Percentiles rank a stretch among this genome's conserved stretches.
These are phyloP conservation scores for Haplosporangium gracile DNA, from an alignment of 192 early-diverging fungal species.

Conservation along the genomic window DNA sequence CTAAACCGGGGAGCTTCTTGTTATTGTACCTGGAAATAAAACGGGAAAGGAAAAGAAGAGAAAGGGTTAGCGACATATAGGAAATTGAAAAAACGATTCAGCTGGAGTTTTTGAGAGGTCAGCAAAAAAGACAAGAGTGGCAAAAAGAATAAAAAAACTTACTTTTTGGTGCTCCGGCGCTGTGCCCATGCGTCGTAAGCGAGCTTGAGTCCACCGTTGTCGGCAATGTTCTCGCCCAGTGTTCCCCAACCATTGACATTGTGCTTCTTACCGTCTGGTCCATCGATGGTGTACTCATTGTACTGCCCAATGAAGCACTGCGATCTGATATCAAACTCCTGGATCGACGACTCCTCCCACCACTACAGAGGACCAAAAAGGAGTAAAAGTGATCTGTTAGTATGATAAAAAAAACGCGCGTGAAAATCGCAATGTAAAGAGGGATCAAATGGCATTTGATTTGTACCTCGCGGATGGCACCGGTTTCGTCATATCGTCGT, in stretches of 20 bases:
- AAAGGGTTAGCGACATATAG: not conserved
- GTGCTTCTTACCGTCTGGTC: conserved; percentile 30
- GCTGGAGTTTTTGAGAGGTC: not conserved
- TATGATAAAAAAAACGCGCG: not conserved
- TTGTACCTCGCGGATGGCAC: conserved; percentile 16
- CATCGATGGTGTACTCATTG: conserved; percentile 58
- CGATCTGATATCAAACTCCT: conserved; percentile 62
- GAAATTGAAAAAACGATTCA: too few relatives aligned
- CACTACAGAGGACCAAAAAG: conserved; percentile 61
- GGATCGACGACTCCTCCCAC: conserved; percentile 74
- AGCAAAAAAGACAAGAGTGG: not conserved
- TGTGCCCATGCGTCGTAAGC: conserved; percentile 62
- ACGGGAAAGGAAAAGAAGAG: not conserved
- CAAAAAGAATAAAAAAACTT: not conserved
- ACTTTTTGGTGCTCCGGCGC: conserved; percentile 2
- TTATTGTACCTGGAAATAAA: conserved; percentile 28
- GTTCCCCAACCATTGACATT: conserved; percentile 67
- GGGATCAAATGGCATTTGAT: conserved; percentile 49
- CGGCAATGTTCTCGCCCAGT: conserved; percentile 76
- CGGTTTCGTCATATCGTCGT: conserved; percentile 58
- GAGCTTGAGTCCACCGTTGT: conserved; percentile 73
- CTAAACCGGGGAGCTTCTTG: conserved; percentile 60
- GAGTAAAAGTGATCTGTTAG: conserved; percentile 3
- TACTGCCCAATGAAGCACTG: conserved; percentile 80
- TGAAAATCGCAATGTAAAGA: not conserved